phyloP scores from a whole-genome alignment of 176 grass and related monocot genomes.

The maize (Zea mays) region Zm-B73-REFERENCE-NAM-5.0 NC_050100.1:84485001-84485500 shows the following conservation, averaged over 20 bases:
- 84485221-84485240: conserved; percentile 40
- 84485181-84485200: conserved; percentile 20
- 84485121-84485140: conserved; percentile 65
- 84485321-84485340: neutral
- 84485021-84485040: conserved; percentile 71
- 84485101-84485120: conserved; percentile 92
- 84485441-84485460: no score
- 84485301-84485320: neutral
- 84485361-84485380: neutral
- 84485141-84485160: conserved; percentile 27
- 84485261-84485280: conserved; percentile 31
- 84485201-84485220: conserved; percentile 7
- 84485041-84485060: conserved; percentile 74
- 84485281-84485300: neutral
- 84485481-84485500: no score
- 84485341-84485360: neutral
- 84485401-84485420: neutral
- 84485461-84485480: no score
- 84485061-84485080: conserved; percentile 81
- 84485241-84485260: conserved; percentile 46
- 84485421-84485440: no score
- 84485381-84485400: neutral
- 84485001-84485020: conserved; percentile 78
- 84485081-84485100: conserved; percentile 91
- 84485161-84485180: neutral